Conservation (phyloP, 2,329 filamentous ascomycete species). For the Diplodia corticola region DNA sequence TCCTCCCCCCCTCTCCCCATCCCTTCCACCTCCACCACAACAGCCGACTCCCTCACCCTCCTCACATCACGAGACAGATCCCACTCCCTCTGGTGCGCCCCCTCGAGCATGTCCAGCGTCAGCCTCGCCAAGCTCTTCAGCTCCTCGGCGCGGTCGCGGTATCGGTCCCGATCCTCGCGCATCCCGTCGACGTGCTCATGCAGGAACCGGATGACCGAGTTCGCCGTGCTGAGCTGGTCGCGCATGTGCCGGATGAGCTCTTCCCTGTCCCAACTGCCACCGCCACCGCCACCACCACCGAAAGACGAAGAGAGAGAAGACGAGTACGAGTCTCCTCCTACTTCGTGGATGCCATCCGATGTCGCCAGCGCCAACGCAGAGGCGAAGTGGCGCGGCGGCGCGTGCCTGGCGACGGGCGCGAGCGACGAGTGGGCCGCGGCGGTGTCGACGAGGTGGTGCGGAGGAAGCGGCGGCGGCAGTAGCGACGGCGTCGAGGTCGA, state of each 20-base stretch:
- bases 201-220: conserved; percentile 18
- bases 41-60: background rate
- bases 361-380: background rate
- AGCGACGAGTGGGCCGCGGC: background rate
- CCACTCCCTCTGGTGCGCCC: conserved; percentile 19
- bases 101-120: conserved; percentile 15
- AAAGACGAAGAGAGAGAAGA: background rate
- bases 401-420: background rate
- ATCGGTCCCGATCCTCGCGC: conserved; percentile 13
- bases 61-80: conserved; percentile 15
- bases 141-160: conserved; percentile 12
- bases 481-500: background rate
- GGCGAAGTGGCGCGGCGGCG: background rate
- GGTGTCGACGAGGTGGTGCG: background rate
- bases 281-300: background rate
- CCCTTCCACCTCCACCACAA: background rate
- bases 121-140: conserved; percentile 16
- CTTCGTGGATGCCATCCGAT: background rate
- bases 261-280: background rate
- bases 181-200: conserved; percentile 21
- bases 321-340: background rate
- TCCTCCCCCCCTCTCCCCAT: background rate
- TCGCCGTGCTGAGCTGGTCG: conserved; percentile 17
- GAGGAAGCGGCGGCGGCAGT: background rate
- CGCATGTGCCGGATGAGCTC: conserved; percentile 11